Evolutionary conservation across 192 early-diverging fungal genomes (phyloP), one percentile per base, ranked within the genome.

Genomic region (Rhizophagus sp.): DNA sequence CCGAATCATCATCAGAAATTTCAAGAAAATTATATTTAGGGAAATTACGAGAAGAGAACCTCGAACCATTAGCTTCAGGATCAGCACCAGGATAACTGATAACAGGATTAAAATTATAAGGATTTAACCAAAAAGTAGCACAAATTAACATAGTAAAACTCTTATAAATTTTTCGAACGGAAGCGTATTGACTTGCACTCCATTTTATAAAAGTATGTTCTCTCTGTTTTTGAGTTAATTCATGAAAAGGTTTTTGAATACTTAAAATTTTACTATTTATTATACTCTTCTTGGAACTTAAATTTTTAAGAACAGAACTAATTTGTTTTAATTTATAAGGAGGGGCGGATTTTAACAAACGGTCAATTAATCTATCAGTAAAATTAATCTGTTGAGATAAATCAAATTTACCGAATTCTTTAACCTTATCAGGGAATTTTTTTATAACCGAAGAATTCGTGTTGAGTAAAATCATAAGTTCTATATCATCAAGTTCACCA

Each of bases 1-100:
- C 84, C n/a, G 81, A 62, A 5, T 81, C 79, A n/a, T 69, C 30
- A 49, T 69, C 19, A 22, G 19, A 10, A 22, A 85, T 81, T 11
- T 87, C 44, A n/a, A 92, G 73, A 82, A 93, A 93, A 49, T 88
- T 83, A 19, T 89, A 91, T 6, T 36, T 27, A 62, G 88, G 90
- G 27, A 91, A 84, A 22, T 67, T 74, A 44, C 84, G 81, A 12
- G 83, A 52, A 0, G 73, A 67, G n/a, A 85, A 88, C 17, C 83
- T 62, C 25, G 83, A 79, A 12, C 82, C 75, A 64, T 87, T 82
- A 57, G 76, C 61, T 24, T 88, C 82, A 1, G 89, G 88, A 68
- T 87, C 85, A 19, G 82, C 34, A 1, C 89, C 88, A 24, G 88
- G 87, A 63, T 93, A 93, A 27, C 87, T 86, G 22, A 93, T 82